Base-by-base conservation (phyloP, 139 green algal genomes). In the Auxenochlorella pyrenoidosa region DNA sequence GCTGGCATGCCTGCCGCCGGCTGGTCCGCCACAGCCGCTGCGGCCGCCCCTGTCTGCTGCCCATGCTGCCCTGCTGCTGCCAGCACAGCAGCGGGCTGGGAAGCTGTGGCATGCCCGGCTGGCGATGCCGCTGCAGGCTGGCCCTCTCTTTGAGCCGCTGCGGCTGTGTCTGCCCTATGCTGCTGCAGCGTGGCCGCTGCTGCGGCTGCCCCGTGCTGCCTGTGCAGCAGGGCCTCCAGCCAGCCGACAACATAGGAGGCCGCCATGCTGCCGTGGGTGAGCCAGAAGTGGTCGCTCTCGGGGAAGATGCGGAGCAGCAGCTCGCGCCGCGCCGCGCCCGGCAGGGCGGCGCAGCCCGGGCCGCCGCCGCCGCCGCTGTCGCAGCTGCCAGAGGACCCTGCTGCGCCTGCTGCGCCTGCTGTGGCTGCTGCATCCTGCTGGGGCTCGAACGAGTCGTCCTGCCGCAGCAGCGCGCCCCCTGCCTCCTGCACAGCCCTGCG, bases 281-380 rank as follows among this genome's bases (percentile, higher is more conserved):
- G n/a, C 87, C 87, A 90, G 22, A 90, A 90, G 47, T 90, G 87
- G 65, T 83, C 81, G 60, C 58, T 79, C 38, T 40, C 72, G 5
- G 72, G 73, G 58, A 90, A 90, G 19, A 90, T 40, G 13, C 79
- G 68, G 38, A 90, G 51, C 34, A 90, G 47, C 12, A 90, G 58
- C 70, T 84, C n/a, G n/a, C 12, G 70, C 1, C 47, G 65, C 34
- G 65, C 63, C 13, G 41, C 63, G 28, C 63, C 80, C 2, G 80
- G 63, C 32, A 66, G 75, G 41, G 34, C 30, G 41, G 36, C 43
- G 41, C 41, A 0, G 43, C 75, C 75, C 26, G 19, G 24, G 44
- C 65, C 28, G 19, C 24, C 34, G 51, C 40, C 65, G 16, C 51
- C 65, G 32, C 36, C 47, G 47, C 47, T 12, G 47, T 6, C 44